phyloP scores from a whole-genome alignment of 2,329 filamentous ascomycete genomes.

The Colletotrichum coccodes region DNA sequence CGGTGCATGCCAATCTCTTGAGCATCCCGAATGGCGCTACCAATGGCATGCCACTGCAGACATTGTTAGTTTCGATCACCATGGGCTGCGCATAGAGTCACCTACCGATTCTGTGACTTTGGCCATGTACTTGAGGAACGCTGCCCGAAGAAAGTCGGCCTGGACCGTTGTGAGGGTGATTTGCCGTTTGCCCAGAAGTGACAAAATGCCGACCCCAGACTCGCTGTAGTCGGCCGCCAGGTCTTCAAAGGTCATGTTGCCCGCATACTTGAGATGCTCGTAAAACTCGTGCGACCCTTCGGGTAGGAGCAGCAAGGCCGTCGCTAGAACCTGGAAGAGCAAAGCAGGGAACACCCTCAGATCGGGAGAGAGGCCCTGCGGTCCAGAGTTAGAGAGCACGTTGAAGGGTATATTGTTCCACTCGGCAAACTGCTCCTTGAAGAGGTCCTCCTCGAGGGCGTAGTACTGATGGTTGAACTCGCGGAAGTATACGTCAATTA shows the following conservation, averaged over 20 bases:
- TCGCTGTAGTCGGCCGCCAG: constrained; percentile 71
- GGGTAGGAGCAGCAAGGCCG: constrained; percentile 63
- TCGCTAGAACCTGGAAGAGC: constrained; percentile 68
- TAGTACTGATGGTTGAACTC: constrained; percentile 70
- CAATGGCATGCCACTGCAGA: constrained; percentile 64
- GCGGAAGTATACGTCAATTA: constrained; percentile 64
- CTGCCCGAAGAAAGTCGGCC: constrained; percentile 65
- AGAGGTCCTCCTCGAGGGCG: constrained; percentile 62
- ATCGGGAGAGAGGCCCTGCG: constrained; percentile 59
- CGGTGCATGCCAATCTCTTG: constrained; percentile 71
- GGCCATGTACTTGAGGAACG: constrained; percentile 68
- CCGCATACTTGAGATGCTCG: constrained; percentile 67
- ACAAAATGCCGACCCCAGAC: constrained; percentile 62
- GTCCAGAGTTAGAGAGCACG: constrained; percentile 59
- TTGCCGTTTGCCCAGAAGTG: constrained; percentile 65
- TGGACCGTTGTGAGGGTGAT: constrained; percentile 67
- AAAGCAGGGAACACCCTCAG: constrained; percentile 68
- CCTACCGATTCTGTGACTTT: constrained; percentile 67
- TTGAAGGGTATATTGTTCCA: constrained; percentile 67
- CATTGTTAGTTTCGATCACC: not conserved
- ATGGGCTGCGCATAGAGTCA: constrained; percentile 16
- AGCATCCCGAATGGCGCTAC: constrained; percentile 67
- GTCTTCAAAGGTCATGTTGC: constrained; percentile 69
- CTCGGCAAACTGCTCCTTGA: constrained; percentile 59
- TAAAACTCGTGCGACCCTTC: constrained; percentile 59